phyloP scores from a whole-genome alignment of 495 filamentous ascomycete genomes.

The Astrocystis sublimbata region DNA sequence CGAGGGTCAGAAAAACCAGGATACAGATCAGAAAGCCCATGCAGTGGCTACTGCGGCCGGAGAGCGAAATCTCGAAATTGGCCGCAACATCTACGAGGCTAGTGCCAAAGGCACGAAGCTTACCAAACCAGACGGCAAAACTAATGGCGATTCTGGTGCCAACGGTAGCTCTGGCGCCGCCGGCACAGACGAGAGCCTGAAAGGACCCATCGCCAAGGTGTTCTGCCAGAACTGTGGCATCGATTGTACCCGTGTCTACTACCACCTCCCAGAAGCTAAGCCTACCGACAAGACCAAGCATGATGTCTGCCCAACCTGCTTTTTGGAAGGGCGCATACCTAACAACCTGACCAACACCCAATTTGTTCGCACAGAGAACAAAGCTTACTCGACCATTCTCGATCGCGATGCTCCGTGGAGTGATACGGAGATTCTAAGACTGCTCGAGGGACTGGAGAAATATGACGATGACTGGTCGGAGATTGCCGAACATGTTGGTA shows the following conservation, averaged over 20 bases:
- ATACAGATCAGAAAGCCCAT: constrained; percentile 70
- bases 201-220: constrained; percentile 56
- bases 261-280: constrained; percentile 72
- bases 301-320: constrained; percentile 89
- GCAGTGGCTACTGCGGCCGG: constrained; percentile 67
- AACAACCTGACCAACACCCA: constrained; percentile 67
- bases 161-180: constrained; percentile 54
- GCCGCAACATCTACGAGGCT: constrained; percentile 92
- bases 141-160: constrained; percentile 71
- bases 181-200: constrained; percentile 57
- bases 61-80: constrained; percentile 84
- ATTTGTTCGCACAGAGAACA: constrained; percentile 86
- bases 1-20: constrained; percentile 69
- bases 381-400: constrained; percentile 67
- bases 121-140: constrained; percentile 49
- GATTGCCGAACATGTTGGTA: constrained; percentile 87
- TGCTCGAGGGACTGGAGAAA: constrained; percentile 86
- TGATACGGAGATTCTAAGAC: constrained; percentile 78
- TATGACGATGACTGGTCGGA: constrained; percentile 95
- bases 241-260: constrained; percentile 89
- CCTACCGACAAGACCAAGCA: constrained; percentile 65
- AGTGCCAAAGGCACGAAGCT: constrained; percentile 84
- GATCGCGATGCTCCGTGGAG: constrained; percentile 87
- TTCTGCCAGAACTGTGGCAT: constrained; percentile 89
- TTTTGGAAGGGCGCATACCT: constrained; percentile 76